These are phyloP conservation scores for Nannochloropsis salina DNA, from an alignment of 108 stramenopile species.

Conservation along the genomic window DNA sequence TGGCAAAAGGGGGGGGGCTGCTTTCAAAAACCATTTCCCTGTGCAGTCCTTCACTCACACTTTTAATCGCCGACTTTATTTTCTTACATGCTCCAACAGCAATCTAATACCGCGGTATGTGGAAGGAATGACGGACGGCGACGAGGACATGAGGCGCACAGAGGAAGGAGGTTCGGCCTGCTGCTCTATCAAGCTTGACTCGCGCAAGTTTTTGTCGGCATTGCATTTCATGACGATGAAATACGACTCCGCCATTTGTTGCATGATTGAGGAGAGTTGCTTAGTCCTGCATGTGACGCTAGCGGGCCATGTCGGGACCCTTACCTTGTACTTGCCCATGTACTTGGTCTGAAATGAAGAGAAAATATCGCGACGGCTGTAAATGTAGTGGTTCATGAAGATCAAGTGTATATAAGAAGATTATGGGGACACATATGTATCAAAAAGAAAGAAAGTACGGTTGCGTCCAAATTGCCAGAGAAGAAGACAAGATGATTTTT, in stretches of 20 bases:
- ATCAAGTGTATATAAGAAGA: too few relatives aligned
- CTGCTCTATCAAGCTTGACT: slow-evolving; percentile 17
- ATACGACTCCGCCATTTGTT: background rate
- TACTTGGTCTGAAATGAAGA: background rate
- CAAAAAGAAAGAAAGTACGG: too few relatives aligned
- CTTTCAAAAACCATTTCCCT: background rate
- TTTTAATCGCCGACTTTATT: background rate
- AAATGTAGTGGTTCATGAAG: too few relatives aligned
- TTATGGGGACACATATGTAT: too few relatives aligned
- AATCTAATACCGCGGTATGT: background rate
- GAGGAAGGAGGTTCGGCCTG: background rate
- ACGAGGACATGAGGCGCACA: background rate
- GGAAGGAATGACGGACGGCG: background rate
- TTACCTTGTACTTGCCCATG: background rate
- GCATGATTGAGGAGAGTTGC: background rate
- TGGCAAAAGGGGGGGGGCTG: background rate
- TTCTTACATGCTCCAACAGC: background rate
- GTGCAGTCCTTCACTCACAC: background rate
- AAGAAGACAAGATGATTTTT: too few relatives aligned
- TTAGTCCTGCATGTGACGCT: background rate
- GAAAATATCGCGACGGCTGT: background rate
- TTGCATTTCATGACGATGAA: background rate
- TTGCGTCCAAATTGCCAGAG: too few relatives aligned
- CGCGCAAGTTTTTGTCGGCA: background rate
- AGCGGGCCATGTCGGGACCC: background rate